Conservation (phyloP, 208 protist genomes). For the Tritrichomonas foetus region DNA sequence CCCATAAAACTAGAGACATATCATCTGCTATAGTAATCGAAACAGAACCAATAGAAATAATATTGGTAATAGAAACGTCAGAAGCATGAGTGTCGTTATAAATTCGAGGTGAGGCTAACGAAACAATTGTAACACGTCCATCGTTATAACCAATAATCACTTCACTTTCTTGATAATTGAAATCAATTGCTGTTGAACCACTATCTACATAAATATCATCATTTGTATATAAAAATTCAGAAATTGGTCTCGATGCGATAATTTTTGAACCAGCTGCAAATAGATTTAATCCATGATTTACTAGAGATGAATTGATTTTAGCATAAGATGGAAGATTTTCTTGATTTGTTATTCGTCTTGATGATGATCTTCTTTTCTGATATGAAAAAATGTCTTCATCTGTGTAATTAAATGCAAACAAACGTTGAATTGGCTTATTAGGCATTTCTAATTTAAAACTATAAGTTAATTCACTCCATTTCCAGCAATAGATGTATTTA, state of each 20-base stretch:
- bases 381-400: not conserved
- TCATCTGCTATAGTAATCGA: not conserved
- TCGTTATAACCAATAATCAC: not conserved
- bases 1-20: not conserved
- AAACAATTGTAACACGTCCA: not conserved
- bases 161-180: not conserved
- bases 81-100: not conserved
- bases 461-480: not conserved
- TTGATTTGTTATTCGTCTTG: too few species aligned
- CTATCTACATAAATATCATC: not conserved
- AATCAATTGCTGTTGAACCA: not conserved
- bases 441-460: not conserved
- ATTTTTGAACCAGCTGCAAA: not conserved
- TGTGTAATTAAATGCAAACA: not conserved
- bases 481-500: constrained; percentile 13
- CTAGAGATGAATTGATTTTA: not conserved
- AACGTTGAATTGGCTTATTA: not conserved
- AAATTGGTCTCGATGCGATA: not conserved
- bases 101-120: not conserved
- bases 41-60: not conserved
- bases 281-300: not conserved
- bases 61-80: not conserved
- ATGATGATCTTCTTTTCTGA: too few species aligned
- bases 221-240: not conserved
- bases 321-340: not conserved